phyloP scores from a whole-genome alignment of 2,329 filamentous ascomycete genomes.

The Leptographium wingfieldii region DNA sequence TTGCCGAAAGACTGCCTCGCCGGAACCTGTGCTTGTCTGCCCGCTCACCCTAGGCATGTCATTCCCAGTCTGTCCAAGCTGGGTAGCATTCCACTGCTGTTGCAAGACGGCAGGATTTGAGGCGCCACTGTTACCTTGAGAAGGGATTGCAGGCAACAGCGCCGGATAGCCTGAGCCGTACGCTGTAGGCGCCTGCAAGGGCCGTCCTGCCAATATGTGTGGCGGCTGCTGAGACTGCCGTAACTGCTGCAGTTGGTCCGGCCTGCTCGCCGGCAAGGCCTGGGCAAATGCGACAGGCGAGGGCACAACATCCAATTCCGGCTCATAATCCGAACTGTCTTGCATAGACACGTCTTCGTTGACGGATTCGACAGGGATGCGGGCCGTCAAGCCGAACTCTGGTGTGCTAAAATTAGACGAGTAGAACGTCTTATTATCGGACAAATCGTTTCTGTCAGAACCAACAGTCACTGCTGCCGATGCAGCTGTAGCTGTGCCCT shows the following conservation, averaged over 20 bases:
- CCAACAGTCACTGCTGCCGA: neutral
- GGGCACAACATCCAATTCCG: conserved; percentile 14
- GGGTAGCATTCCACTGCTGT: neutral
- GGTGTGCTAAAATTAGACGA: conserved; percentile 84
- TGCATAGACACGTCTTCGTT: conserved; percentile 24
- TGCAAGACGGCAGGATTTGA: neutral
- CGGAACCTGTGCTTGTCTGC: neutral
- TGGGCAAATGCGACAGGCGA: neutral
- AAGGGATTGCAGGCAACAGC: neutral
- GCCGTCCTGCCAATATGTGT: neutral
- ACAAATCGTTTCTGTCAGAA: conserved; percentile 56
- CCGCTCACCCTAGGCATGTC: neutral
- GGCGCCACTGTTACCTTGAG: neutral
- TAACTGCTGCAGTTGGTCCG: neutral
- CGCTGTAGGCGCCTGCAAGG: neutral
- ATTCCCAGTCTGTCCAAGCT: neutral
- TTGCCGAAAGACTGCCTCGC: too few species aligned
- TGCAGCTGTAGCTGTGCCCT: neutral
- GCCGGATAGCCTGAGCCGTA: neutral
- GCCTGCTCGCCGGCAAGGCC: neutral
- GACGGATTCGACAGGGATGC: conserved; percentile 32
- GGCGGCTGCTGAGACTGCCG: neutral
- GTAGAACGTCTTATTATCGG: conserved; percentile 92
- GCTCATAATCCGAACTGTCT: conserved; percentile 23
- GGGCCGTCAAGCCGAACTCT: conserved; percentile 35